Base-by-base conservation (phyloP, 495 filamentous ascomycete species). In the Tuber aestivum region DNA sequence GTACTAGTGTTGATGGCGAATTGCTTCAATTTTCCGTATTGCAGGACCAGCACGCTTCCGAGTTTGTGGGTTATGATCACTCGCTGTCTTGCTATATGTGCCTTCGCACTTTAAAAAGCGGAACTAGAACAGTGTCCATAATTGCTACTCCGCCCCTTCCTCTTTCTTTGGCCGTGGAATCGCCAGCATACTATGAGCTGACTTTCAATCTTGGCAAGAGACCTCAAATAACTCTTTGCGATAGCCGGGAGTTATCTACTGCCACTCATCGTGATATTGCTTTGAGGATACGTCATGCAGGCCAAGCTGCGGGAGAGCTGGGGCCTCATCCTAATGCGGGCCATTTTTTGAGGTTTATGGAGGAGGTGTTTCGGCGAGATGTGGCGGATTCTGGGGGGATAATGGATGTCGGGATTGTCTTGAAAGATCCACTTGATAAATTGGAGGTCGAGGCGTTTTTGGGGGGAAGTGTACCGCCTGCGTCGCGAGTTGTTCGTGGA, bases 61-160 rank as follows among this genome's bases (percentile, higher is more conserved):
- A 65, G 56, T 65, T 65, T 65, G 56, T 32, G n/a, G 56, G 56
- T 65, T 65, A 65, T 65, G 56, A 32, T 16, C 56, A 27, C 56
- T 65, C 56, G 16, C 56, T 65, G 23, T 65, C 56, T 32, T 65
- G 56, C 56, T 65, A 65, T 5, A 27, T 65, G 56, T 65, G 56
- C 56, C 56, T 65, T 65, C 56, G 56, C 56, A 65, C 56, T 65
- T 65, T 65, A 4, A 16, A 14, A 32, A 65, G 27, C 8, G 56
- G 56, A 8, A 3, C 56, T 10, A 65, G 56, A 10, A 7, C n/a
- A 32, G 16, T 65, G 27, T 65, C 56, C n/a, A 65, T 65, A 65
- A 65, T 12, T 32, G 27, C 56, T 12, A 65, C 56, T 65, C 56
- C 56, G n/a, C 56, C 56, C 9, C 56, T 65, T 32, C 10, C n/a